Percentiles rank a stretch among this genome's conserved stretches.
Conservation (phyloP, 208 protist genomes). For the Trypanosoma caninum region DNA sequence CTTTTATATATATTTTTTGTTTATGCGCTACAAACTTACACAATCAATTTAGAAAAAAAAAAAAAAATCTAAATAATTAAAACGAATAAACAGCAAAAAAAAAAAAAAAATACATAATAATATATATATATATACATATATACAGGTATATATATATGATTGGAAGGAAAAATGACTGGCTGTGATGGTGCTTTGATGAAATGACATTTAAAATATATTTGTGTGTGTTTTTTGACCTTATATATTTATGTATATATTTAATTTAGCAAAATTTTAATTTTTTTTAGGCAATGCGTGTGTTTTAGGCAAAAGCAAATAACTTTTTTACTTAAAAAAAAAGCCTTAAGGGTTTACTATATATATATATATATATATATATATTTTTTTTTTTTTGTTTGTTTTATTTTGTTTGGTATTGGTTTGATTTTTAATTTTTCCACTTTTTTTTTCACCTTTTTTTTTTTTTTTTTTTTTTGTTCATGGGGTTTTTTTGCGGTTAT, state of each 20-base stretch:
- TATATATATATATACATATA: background rate
- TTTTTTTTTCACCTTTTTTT: constrained; percentile 18
- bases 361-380: constrained; percentile 7
- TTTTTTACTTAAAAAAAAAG: too few relatives aligned
- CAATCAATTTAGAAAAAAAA: too few relatives aligned
- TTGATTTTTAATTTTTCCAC: background rate
- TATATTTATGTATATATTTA: too few relatives aligned
- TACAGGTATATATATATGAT: constrained; percentile 19
- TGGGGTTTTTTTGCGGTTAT: background rate
- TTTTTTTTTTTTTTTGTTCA: background rate
- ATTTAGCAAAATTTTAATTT: too few relatives aligned
- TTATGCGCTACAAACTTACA: background rate
- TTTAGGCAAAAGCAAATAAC: too few relatives aligned
- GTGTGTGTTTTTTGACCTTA: too few relatives aligned
- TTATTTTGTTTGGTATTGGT: background rate
- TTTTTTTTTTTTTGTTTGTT: background rate
- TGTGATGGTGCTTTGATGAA: too few relatives aligned
- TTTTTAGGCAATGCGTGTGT: too few relatives aligned
- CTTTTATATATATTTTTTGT: too few relatives aligned
- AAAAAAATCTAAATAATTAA: background rate
- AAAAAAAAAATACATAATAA: background rate
- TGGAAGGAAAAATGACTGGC: too few relatives aligned
- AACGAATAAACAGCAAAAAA: constrained; percentile 12
- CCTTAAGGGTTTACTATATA: background rate
- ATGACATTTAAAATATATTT: too few relatives aligned